phyloP scores from a whole-genome alignment of 176 grass and related monocot genomes.

The Juncus inflexus region DNA sequence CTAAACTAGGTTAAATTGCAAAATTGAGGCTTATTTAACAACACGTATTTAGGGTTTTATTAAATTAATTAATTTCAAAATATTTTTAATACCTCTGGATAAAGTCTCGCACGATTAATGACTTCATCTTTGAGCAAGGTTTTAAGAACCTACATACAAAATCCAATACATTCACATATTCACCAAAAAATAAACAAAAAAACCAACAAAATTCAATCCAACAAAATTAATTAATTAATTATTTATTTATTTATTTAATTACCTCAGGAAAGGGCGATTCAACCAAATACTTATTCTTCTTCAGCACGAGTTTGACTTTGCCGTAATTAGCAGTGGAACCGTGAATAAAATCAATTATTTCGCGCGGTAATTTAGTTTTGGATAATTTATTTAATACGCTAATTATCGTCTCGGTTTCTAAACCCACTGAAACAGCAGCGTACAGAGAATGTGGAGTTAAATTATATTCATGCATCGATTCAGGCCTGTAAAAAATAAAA shows the following conservation, averaged over 20 bases:
- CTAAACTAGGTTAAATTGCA: too few relatives aligned
- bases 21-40: too few relatives aligned
- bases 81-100: slow-evolving; percentile 44
- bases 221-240: background rate
- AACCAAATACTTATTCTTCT: slow-evolving; percentile 94
- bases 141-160: slow-evolving; percentile 58
- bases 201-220: background rate
- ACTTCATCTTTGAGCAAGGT: slow-evolving; percentile 72
- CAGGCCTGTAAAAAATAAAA: slow-evolving; percentile 51
- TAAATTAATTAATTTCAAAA: too few relatives aligned
- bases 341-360: slow-evolving; percentile 96
- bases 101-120: slow-evolving; percentile 49
- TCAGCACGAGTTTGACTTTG: slow-evolving; percentile 97
- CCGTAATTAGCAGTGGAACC: slow-evolving; percentile 94
- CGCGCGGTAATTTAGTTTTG: slow-evolving; percentile 78
- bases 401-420: slow-evolving; percentile 86
- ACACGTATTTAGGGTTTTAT: too few relatives aligned
- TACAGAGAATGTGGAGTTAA: slow-evolving; percentile 88
- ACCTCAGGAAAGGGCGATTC: slow-evolving; percentile 94
- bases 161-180: background rate
- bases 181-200: slow-evolving; percentile 8
- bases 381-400: slow-evolving; percentile 82
- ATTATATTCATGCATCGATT: slow-evolving; percentile 96
- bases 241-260: slow-evolving; percentile 28
- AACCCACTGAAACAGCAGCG: slow-evolving; percentile 93